Percentiles rank a stretch among this genome's conserved stretches.
Conservation (phyloP, 163 green algal species). For the Prototheca wickerhamii region DNA sequence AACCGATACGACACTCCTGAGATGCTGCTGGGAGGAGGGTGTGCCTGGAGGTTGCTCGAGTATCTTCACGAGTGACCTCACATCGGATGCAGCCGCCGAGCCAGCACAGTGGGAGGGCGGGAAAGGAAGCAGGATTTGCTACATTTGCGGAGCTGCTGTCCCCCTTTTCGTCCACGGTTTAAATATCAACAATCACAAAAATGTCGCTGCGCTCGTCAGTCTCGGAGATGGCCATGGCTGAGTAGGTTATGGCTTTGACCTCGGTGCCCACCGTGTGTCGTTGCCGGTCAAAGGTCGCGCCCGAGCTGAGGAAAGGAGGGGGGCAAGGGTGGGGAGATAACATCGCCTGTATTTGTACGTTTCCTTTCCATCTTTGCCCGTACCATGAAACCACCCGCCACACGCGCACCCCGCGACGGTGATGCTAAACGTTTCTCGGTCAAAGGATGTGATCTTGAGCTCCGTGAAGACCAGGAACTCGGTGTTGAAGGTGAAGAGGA, state of each 20-base stretch:
- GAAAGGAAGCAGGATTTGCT: too few species aligned
- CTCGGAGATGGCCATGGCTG: slow-evolving; percentile 75
- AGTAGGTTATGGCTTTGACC: slow-evolving; percentile 90
- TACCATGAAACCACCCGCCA: neutral
- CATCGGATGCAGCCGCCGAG: too few species aligned
- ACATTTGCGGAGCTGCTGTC: too few species aligned
- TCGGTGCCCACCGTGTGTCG: slow-evolving; percentile 70
- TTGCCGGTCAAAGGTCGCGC: slow-evolving; percentile 56
- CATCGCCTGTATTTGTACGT: neutral
- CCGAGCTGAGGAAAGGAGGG: slow-evolving; percentile 1
- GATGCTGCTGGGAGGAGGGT: too few species aligned
- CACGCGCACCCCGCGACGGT: slow-evolving; percentile 8
- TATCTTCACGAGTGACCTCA: too few species aligned
- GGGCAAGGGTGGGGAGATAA: neutral
- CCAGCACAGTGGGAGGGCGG: too few species aligned
- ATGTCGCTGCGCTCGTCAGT: slow-evolving; percentile 41
- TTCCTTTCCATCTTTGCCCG: neutral
- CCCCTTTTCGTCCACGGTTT: too few species aligned
- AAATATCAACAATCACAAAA: slow-evolving; percentile 78
- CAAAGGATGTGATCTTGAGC: slow-evolving; percentile 37
- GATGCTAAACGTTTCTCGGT: slow-evolving; percentile 21
- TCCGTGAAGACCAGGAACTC: slow-evolving; percentile 40
- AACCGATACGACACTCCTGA: too few species aligned
- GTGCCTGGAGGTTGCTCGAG: too few species aligned
- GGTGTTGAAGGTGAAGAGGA: slow-evolving; percentile 68